Percentiles rank a stretch among this genome's conserved stretches.
These are phyloP conservation scores for Ustilago lituana DNA, from an alignment of 1,284 basidiomycete genomes.

Conservation along the genomic window DNA sequence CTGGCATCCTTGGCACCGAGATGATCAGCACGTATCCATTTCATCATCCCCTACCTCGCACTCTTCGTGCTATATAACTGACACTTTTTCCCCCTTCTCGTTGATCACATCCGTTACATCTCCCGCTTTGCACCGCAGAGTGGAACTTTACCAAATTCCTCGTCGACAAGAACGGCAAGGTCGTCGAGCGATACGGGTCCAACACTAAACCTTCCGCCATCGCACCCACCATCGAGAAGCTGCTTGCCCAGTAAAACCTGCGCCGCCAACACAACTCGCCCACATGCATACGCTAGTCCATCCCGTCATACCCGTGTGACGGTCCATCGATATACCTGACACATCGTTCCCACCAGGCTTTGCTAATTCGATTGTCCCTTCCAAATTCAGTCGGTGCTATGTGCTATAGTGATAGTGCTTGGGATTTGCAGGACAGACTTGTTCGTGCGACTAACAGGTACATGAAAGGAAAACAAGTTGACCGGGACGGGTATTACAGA, in stretches of 20 bases:
- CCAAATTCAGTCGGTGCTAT: too few species aligned
- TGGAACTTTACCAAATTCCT: conserved; percentile 71
- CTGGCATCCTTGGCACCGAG: conserved; percentile 77
- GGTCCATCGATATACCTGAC: conserved; percentile 14
- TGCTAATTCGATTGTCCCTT: conserved; percentile 32
- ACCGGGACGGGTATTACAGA: conserved; percentile 9
- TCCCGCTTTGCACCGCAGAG: conserved; percentile 62
- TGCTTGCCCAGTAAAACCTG: conserved; percentile 38
- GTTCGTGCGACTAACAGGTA: not conserved
- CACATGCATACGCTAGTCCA: conserved; percentile 1
- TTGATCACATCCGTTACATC: too few species aligned
- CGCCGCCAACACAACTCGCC: not conserved
- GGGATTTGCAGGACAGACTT: too few species aligned
- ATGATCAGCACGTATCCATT: conserved; percentile 72
- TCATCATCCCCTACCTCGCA: not conserved
- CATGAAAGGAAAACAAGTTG: not conserved
- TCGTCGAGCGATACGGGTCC: conserved; percentile 80
- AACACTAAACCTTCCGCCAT: conserved; percentile 79
- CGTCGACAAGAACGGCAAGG: conserved; percentile 73
- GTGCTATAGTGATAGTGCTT: too few species aligned
- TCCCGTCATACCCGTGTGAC: not conserved
- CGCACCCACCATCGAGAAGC: conserved; percentile 75
- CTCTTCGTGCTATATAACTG: too few species aligned
- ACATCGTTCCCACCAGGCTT: conserved; percentile 4
- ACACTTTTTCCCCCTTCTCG: too few species aligned